A percentile compares a stretch with the other conserved stretches of the same genome.
Conservation (phyloP, 202 grass and related monocot species). For the Panicum hallii region DNA sequence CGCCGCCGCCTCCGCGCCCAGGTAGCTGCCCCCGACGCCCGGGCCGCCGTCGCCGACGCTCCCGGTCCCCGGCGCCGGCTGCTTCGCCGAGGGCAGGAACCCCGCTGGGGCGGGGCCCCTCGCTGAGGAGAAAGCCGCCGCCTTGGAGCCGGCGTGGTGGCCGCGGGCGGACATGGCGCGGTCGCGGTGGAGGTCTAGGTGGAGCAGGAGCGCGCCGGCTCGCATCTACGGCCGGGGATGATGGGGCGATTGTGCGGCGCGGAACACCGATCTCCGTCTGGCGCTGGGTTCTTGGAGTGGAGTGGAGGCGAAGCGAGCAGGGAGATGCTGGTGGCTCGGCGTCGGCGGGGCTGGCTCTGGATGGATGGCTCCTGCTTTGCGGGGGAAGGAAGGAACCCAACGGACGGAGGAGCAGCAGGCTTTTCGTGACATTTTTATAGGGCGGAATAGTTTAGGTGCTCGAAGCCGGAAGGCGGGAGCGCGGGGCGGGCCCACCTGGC, state of each 20-base stretch:
- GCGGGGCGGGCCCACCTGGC: too few relatives aligned
- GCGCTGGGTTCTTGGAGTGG: neutral
- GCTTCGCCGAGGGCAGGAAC: neutral
- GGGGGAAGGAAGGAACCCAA: neutral
- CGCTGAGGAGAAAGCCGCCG: neutral
- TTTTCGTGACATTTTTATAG: too few relatives aligned
- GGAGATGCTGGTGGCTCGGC: neutral
- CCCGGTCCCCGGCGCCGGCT: neutral
- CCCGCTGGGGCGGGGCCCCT: neutral
- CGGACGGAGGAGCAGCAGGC: neutral
- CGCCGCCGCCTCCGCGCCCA: slow-evolving; percentile 44
- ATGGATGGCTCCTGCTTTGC: neutral
- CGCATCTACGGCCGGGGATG: slow-evolving; percentile 30
- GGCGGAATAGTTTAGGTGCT: too few relatives aligned
- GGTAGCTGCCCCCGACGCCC: neutral
- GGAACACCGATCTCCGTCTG: too few relatives aligned
- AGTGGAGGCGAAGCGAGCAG: neutral
- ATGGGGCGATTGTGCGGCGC: too few relatives aligned
- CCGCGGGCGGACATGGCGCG: neutral
- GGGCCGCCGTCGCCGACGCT: neutral
- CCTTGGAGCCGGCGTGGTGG: neutral
- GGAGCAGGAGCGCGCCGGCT: slow-evolving; percentile 8
- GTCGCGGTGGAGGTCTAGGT: neutral
- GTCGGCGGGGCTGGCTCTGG: neutral
- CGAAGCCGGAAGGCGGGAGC: too few relatives aligned